Conservation (phyloP, 345 rosid species). For the Boechera stricta region DNA sequence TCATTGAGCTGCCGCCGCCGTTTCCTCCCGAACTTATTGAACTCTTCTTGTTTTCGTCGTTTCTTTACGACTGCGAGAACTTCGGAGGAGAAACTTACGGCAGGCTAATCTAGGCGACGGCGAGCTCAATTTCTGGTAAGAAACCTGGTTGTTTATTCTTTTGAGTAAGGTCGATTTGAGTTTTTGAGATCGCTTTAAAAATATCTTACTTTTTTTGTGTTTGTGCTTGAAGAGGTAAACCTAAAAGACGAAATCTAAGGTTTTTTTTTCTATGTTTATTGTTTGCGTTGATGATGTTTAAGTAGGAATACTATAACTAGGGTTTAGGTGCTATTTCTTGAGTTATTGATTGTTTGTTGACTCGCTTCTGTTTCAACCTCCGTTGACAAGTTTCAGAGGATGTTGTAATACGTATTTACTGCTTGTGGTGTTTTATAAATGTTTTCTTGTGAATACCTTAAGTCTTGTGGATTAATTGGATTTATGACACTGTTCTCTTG, state of each 20-base stretch:
- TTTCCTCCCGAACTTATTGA: conserved; percentile 35
- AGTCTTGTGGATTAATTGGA: not conserved
- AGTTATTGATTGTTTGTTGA: not conserved
- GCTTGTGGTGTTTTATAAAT: not conserved
- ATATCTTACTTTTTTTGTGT: not conserved
- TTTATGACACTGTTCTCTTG: conserved; percentile 5
- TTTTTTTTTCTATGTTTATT: not conserved
- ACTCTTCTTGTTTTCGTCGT: conserved; percentile 30
- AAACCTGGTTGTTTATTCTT: not conserved
- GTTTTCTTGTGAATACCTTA: not conserved
- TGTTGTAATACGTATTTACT: not conserved
- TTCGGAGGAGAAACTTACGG: conserved; percentile 21
- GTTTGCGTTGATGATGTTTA: not conserved
- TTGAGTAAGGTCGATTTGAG: conserved; percentile 3
- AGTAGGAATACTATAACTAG: conserved; percentile 20
- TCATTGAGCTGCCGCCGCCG: conserved; percentile 46
- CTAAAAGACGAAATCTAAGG: not conserved
- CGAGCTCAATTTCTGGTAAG: conserved; percentile 33
- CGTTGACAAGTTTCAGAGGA: not conserved
- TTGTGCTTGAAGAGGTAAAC: not conserved
- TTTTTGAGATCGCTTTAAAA: conserved; percentile 21
- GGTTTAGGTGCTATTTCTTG: conserved; percentile 6
- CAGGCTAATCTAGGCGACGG: conserved; percentile 26
- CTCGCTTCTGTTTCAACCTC: not conserved
- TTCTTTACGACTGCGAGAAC: conserved; percentile 20